Conservation (phyloP, 2,329 filamentous ascomycete species). For the Fusarium ambrosium region DNA sequence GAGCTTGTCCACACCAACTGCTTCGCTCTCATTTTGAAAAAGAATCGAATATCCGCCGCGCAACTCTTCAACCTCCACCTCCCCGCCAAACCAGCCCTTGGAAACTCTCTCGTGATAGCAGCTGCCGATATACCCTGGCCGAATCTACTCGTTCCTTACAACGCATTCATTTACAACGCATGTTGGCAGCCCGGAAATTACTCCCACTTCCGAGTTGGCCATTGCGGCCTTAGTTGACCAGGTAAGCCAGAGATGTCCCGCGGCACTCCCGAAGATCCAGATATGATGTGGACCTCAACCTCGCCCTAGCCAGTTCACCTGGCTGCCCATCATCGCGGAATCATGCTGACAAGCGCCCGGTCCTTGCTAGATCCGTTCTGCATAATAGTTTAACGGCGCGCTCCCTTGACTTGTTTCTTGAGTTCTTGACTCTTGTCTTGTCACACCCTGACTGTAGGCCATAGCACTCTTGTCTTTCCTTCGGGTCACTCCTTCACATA, state of each 20-base stretch:
- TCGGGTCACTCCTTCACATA: slow-evolving; percentile 39
- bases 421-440: slow-evolving; percentile 65
- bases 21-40: slow-evolving; percentile 42
- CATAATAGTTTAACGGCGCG: slow-evolving; percentile 45
- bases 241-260: slow-evolving; percentile 48
- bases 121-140: slow-evolving; percentile 40
- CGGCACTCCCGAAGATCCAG: slow-evolving; percentile 51
- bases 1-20: slow-evolving; percentile 40
- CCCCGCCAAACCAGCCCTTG: slow-evolving; percentile 29
- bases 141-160: slow-evolving; percentile 43
- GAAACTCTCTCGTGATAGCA: slow-evolving; percentile 38
- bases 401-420: slow-evolving; percentile 32
- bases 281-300: slow-evolving; percentile 46
- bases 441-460: slow-evolving; percentile 66
- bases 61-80: not conserved
- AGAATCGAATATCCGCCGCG: slow-evolving; percentile 23
- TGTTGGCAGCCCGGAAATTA: slow-evolving; percentile 48
- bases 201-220: slow-evolving; percentile 47
- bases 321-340: slow-evolving; percentile 39
- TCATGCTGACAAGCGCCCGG: slow-evolving; percentile 47
- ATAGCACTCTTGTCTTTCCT: slow-evolving; percentile 43
- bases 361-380: slow-evolving; percentile 44
- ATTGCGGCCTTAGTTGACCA: slow-evolving; percentile 48
- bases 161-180: slow-evolving; percentile 43
- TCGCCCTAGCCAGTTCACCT: slow-evolving; percentile 42